Conservation (phyloP, 2,329 filamentous ascomycete species). For the Neocucurbitaria cava region DNA sequence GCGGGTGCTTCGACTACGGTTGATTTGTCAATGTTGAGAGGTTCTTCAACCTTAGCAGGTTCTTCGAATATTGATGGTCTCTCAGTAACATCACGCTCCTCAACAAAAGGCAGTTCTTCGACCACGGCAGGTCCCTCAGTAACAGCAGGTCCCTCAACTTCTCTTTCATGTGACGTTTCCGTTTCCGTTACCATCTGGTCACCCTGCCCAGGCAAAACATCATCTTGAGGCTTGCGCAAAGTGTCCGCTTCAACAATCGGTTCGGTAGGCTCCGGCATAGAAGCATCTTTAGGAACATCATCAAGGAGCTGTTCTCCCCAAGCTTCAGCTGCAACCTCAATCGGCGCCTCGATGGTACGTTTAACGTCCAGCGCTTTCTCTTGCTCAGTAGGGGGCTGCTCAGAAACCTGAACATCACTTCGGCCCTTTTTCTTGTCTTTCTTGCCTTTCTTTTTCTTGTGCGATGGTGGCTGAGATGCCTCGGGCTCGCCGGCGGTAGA, state of each 20-base stretch:
- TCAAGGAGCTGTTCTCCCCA: neutral
- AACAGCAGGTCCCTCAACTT: too few species aligned
- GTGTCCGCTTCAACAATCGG: neutral
- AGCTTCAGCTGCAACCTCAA: neutral
- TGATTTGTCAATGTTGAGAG: too few species aligned
- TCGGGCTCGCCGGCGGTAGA: neutral
- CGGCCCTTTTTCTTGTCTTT: slow-evolving; percentile 35
- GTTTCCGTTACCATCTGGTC: neutral
- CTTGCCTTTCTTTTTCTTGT: slow-evolving; percentile 34
- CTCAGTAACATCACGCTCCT: too few species aligned
- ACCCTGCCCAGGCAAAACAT: neutral
- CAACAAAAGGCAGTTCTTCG: too few species aligned
- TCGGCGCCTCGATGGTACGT: neutral
- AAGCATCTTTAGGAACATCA: neutral
- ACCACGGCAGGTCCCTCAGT: too few species aligned
- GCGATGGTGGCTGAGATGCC: slow-evolving; percentile 10
- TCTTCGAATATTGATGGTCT: too few species aligned
- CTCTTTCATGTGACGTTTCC: neutral
- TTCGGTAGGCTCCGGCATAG: neutral
- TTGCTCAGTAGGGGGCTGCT: slow-evolving; percentile 10
- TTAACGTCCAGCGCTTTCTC: neutral
- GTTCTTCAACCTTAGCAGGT: too few species aligned
- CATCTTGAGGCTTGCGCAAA: neutral
- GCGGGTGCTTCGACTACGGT: neutral
- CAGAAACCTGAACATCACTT: slow-evolving; percentile 11